Evolutionary conservation across 768 basidiomycete species (phyloP).

Genomic region (Phylloporus rhodoxanthus): DNA sequence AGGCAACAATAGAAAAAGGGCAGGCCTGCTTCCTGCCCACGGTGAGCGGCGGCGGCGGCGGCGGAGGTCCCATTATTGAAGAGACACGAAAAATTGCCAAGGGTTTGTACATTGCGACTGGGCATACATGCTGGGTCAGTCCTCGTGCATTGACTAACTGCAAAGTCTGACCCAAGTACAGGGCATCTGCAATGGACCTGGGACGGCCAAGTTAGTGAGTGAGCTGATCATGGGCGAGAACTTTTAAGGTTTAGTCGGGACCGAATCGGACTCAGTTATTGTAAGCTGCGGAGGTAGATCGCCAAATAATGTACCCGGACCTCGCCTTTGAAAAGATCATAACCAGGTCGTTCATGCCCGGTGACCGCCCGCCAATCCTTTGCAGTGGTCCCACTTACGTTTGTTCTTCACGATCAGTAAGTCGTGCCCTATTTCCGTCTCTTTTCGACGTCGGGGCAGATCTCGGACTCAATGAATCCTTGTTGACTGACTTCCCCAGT

Average conservation of each 20-base stretch:
- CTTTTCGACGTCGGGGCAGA: conserved; percentile 5
- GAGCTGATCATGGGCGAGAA: conserved; percentile 65
- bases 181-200: conserved; percentile 82
- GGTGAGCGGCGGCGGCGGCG: conserved; percentile 36
- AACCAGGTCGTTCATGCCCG: no score
- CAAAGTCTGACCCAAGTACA: conserved; percentile 16
- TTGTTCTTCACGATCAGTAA: conserved; percentile 24
- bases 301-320: no score
- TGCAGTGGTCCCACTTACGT: neutral
- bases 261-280: conserved; percentile 10
- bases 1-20: conserved; percentile 45
- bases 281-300: conserved; percentile 17
- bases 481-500: conserved; percentile 14
- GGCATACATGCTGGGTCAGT: conserved; percentile 76
- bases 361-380: no score
- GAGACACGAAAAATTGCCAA: conserved; percentile 42
- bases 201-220: conserved; percentile 67
- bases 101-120: conserved; percentile 67
- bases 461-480: conserved; percentile 10
- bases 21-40: conserved; percentile 80
- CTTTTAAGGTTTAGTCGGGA: conserved; percentile 24
- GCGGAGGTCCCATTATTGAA: conserved; percentile 68
- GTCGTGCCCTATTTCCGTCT: conserved; percentile 3
- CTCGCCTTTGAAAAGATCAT: no score
- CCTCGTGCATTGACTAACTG: neutral